Evolutionary conservation across 2,329 filamentous ascomycete genomes (phyloP).

Genomic region (Dothistroma septosporum): DNA sequence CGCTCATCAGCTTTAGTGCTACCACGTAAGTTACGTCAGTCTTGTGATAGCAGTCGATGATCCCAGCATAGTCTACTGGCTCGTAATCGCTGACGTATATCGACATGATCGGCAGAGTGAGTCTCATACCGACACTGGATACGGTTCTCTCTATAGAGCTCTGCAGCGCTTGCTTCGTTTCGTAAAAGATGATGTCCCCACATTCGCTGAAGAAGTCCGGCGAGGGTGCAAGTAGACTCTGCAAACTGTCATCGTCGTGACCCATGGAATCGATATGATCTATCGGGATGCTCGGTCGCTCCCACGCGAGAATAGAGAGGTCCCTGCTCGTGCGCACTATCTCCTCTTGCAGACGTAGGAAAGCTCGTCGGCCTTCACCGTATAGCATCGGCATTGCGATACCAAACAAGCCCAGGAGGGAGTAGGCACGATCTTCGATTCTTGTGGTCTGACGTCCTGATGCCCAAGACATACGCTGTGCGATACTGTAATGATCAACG

Average conservation of each 20-base stretch:
- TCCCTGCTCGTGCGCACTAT: conserved; percentile 14
- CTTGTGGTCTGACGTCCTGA: conserved; percentile 19
- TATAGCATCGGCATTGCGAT: conserved; percentile 33
- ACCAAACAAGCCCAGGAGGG: conserved; percentile 28
- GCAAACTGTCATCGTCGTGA: neutral
- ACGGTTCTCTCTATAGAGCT: neutral
- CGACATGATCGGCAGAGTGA: neutral
- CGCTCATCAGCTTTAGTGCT: neutral
- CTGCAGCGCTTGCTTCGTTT: neutral
- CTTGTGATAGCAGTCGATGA: neutral
- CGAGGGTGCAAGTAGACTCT: neutral
- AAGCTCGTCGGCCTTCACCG: conserved; percentile 29
- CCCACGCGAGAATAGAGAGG: conserved; percentile 15
- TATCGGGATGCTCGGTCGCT: neutral
- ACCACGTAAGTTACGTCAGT: neutral
- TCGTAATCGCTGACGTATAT: neutral
- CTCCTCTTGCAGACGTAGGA: conserved; percentile 16
- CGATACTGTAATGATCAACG: conserved; percentile 7
- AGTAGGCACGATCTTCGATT: conserved; percentile 32
- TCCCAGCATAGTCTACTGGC: neutral
- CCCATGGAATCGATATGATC: neutral
- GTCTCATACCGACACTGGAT: neutral
- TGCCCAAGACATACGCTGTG: conserved; percentile 25
- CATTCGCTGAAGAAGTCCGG: neutral
- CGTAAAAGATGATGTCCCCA: conserved; percentile 1